Base-by-base conservation (phyloP, 805 yeast genomes). In the Myxozyma nipponensis region DNA sequence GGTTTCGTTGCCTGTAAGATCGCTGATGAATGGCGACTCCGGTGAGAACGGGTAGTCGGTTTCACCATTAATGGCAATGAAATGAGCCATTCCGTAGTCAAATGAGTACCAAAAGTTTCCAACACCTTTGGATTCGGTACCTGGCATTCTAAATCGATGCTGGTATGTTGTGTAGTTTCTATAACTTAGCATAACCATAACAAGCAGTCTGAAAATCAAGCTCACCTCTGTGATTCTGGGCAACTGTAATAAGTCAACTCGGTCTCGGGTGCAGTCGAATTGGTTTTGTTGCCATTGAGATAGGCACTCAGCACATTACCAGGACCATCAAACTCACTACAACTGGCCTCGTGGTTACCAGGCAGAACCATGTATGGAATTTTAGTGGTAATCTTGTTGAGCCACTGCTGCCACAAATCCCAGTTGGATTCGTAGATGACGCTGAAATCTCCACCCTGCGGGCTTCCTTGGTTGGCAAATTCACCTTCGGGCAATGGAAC, bases 41-140 rank as follows among this genome's bases (percentile, higher is more conserved):
- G n/a, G n/a, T n/a, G n/a, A n/a, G n/a, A n/a, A n/a, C n/a, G n/a
- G n/a, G n/a, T n/a, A n/a, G 45, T 65, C 69, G 2, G 68, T 62
- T 48, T 65, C 69, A 19, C 66, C 61, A 49, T 64, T 56, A 42
- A 65, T 40, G 34, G 56, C 57, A 13, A 65, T 57, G 42, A 62
- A 65, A 48, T 65, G 69, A 3, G 57, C 69, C 44, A 56, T 49
- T n/a, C 67, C 66, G 47, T 65, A 63, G 40, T 65, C 66, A 32
- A 58, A 65, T 1, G 69, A 65, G 49, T 64, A 65, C 68, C 68
- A 65, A 60, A 65, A 58, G 39, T 63, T 65, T n/a, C 56, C 49
- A 21, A 45, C 51, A 25, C 62, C 65, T n/a, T 59, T 62, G 22
- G 66, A 56, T 42, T 57, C 65, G 28, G 37, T 49, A 18, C 54